Evolutionary conservation across 129 eudicot genomes (phyloP), one percentile per base, ranked within the genome.

Genomic region (Helianthus annuus): DNA sequence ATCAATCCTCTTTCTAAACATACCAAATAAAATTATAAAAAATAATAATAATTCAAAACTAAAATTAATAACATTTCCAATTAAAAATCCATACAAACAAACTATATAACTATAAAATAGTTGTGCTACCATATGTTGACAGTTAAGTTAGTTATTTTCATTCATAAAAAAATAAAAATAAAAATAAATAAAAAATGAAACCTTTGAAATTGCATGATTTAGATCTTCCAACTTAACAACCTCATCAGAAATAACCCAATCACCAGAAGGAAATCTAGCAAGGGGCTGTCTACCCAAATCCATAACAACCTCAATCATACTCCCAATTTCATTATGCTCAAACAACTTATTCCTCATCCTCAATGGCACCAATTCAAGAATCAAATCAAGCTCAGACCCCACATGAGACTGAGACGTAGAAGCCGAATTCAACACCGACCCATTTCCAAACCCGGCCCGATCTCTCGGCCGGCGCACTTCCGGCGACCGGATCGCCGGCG

Each of bases 221-320:
- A 94, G 84, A 86, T 94, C 98, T 60, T 94, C 93, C 49, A 71
- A 82, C 72, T 73, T 77, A 11, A 94, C 98, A 44, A 85, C 87
- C 14, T 83, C 85, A 29, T 90, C 81, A 11, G 91, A 90, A 51
- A 94, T 90, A 64, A 80, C 79, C 97, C 96, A 94, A 88, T 94
- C 98, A 3, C 98, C 98, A 6, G 97, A 85, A 4, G 98, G 98
- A 42, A 90, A 94, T 70, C 98, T 75, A 61, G 98, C 98, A 72
- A 94, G 81, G 1, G 98, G 98, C 55, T 81, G 74, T 82, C 98
- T 79, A 13, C 98, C 98, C 83, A 94, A 86, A 84, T 94, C 98
- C 97, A 94, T 82, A 6, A 94, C 98, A 75, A 94, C 87, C 82
- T 94, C 98, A 81, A 94, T 94, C 69, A 94, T 85, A 59, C 79